A percentile compares a stretch with the other conserved stretches of the same genome.
These are phyloP conservation scores for Fusarium kyushuense DNA, from an alignment of 2,329 filamentous ascomycete genomes.

Conservation along the genomic window DNA sequence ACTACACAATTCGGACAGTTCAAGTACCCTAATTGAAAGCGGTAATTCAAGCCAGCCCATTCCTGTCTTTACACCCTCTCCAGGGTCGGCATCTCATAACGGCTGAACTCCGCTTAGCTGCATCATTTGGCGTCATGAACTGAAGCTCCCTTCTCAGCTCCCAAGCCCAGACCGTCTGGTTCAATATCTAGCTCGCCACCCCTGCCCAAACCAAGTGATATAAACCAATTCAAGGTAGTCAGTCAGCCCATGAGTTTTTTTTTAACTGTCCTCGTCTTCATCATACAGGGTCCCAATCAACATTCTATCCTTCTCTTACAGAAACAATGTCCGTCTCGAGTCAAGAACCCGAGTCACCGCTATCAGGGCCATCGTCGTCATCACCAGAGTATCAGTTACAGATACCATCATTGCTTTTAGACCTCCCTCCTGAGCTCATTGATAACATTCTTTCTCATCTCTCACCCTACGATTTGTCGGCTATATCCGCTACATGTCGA, in stretches of 20 bases:
- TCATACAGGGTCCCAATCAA: constrained; percentile 3
- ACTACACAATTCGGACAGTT: neutral
- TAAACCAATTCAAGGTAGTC: neutral
- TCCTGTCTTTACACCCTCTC: neutral
- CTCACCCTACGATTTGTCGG: constrained; percentile 71
- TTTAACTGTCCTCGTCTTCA: neutral
- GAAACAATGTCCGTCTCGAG: constrained; percentile 7
- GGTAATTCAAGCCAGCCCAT: neutral
- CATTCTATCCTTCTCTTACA: neutral
- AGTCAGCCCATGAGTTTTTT: neutral
- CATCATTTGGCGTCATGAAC: constrained; percentile 1
- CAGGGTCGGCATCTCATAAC: neutral
- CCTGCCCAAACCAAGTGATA: constrained; percentile 9
- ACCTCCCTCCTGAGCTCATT: constrained; percentile 80
- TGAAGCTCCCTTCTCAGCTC: constrained; percentile 12
- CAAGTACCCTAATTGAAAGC: neutral
- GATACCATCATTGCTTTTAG: constrained; percentile 55
- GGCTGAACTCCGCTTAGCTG: constrained; percentile 31
- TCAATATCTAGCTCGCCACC: constrained; percentile 17
- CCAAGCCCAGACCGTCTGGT: constrained; percentile 16
- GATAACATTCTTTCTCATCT: constrained; percentile 77
- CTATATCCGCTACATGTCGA: constrained; percentile 71
- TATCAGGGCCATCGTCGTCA: neutral
- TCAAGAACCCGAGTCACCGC: constrained; percentile 1
- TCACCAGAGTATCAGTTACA: neutral